phyloP scores from a whole-genome alignment of 1,284 basidiomycete genomes.

The Sanguinoderma infundibulare region DNA sequence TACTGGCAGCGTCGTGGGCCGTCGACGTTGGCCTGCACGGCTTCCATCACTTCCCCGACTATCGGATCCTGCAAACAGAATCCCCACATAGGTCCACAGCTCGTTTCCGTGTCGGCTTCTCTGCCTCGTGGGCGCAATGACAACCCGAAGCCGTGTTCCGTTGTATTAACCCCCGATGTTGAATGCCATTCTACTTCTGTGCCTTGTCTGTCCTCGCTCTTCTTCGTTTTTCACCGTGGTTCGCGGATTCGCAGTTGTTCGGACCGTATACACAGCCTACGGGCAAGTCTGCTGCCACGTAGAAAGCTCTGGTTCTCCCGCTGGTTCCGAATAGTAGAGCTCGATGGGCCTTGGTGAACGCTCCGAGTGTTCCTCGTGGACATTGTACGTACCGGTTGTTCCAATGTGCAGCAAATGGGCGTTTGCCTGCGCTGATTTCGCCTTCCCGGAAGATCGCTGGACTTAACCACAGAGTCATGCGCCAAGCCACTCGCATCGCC shows the following conservation, averaged over 20 bases:
- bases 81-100: not conserved
- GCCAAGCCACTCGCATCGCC: not conserved
- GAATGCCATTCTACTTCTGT: not conserved
- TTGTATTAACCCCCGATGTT: not conserved
- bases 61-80: not conserved
- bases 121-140: not conserved
- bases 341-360: not conserved
- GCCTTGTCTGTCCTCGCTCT: not conserved
- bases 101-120: not conserved
- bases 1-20: not conserved
- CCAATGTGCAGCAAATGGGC: not conserved
- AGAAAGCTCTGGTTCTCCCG: not conserved
- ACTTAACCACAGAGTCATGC: slow-evolving; percentile 1
- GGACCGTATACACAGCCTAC: not conserved
- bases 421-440: not conserved
- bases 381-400: not conserved
- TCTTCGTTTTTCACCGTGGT: not conserved
- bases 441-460: not conserved
- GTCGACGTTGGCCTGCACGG: not conserved
- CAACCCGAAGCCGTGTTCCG: not conserved
- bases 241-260: not conserved
- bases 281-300: not conserved
- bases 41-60: not conserved
- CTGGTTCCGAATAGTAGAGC: not conserved
- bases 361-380: not conserved